Evolutionary conservation across 108 stramenopile species (phyloP).

Genomic region (Mediolabrus comicus): DNA sequence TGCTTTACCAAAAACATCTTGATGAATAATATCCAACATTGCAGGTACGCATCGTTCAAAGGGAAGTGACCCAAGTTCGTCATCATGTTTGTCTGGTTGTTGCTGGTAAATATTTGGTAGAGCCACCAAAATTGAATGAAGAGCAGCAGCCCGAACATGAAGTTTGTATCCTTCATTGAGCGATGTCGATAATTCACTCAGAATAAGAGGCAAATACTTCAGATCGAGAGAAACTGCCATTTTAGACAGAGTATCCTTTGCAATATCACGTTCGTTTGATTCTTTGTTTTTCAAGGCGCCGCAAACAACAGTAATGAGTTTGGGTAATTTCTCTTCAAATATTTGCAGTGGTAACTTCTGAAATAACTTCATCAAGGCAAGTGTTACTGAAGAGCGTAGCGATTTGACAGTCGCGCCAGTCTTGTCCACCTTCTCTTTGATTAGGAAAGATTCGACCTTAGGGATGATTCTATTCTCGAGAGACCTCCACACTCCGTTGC

Average conservation of each 20-base stretch:
- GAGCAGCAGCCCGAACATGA: constrained; percentile 80
- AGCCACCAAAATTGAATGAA: constrained; percentile 80
- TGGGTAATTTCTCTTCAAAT: constrained; percentile 76
- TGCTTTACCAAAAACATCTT: constrained; percentile 85
- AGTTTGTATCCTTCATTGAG: constrained; percentile 92
- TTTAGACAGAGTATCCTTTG: constrained; percentile 81
- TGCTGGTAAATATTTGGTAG: constrained; percentile 47
- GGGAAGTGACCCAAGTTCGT: constrained; percentile 2
- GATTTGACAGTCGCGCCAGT: constrained; percentile 64
- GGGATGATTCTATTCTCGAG: constrained; percentile 76
- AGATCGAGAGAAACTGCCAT: constrained; percentile 76
- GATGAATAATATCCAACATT: constrained; percentile 82
- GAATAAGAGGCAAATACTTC: constrained; percentile 73
- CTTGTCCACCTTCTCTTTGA: constrained; percentile 76
- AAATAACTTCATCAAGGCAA: constrained; percentile 90
- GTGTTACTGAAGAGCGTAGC: constrained; percentile 81
- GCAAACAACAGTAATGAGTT: constrained; percentile 82
- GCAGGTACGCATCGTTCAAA: constrained; percentile 77
- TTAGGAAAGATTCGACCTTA: constrained; percentile 69
- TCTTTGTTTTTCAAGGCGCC: constrained; percentile 84
- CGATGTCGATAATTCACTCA: constrained; percentile 77
- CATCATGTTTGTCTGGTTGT: constrained; percentile 1
- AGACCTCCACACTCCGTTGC: constrained; percentile 67
- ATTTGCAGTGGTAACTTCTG: constrained; percentile 76
- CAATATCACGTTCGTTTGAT: constrained; percentile 82